Conservation (phyloP, 768 basidiomycete genomes). For the Lanmaoa pseudosensibilis region DNA sequence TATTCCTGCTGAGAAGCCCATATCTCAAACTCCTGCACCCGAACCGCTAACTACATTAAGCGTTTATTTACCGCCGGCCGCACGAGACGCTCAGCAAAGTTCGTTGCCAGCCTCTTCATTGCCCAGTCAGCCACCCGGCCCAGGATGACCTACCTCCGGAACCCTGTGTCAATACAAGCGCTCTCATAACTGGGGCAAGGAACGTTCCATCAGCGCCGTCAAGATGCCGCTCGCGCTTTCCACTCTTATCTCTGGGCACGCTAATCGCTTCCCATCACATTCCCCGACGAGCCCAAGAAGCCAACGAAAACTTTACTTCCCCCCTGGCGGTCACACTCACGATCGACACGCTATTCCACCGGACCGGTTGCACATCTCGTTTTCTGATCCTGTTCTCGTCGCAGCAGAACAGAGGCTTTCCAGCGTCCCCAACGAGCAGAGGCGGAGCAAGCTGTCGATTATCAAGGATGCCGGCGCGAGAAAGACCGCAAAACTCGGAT, state of each 20-base stretch:
- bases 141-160: background rate
- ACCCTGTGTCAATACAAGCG: background rate
- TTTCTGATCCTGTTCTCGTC: constrained; percentile 26
- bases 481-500: background rate
- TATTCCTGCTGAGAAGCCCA: too few species aligned
- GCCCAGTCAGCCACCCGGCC: constrained; percentile 7
- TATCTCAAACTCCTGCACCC: too few species aligned
- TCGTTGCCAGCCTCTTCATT: constrained; percentile 12
- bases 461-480: background rate
- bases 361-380: constrained; percentile 20
- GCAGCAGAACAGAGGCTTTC: constrained; percentile 17
- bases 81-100: too few species aligned
- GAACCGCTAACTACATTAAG: too few species aligned
- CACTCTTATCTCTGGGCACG: constrained; percentile 2
- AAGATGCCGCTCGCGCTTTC: constrained; percentile 12
- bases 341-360: constrained; percentile 11
- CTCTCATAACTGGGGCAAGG: background rate
- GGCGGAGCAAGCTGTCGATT: background rate
- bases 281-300: background rate
- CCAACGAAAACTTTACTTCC: constrained; percentile 10
- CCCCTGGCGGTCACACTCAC: constrained; percentile 13
- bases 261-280: background rate
- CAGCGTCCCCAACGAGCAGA: background rate
- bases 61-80: too few species aligned
- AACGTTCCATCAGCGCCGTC: constrained; percentile 7